These are phyloP conservation scores for Carpinus viminea DNA, from an alignment of 306 rosid genomes.

Conservation along the genomic window DNA sequence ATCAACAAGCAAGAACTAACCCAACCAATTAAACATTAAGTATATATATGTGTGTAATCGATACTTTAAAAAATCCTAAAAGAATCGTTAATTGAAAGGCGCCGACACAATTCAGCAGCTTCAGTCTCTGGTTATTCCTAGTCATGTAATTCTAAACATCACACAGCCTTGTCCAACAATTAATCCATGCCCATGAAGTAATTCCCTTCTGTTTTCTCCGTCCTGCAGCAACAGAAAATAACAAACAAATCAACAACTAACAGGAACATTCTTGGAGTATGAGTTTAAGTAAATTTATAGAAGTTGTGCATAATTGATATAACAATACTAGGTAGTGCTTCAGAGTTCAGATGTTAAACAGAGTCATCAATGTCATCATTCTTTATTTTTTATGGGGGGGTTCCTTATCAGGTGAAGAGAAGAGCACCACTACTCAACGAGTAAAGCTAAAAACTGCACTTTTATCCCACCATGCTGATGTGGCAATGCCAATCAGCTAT, in stretches of 20 bases:
- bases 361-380: too few relatives aligned
- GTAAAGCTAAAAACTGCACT: too few relatives aligned
- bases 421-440: too few relatives aligned
- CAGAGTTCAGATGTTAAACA: not conserved
- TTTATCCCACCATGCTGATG: too few relatives aligned
- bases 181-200: conserved; percentile 17
- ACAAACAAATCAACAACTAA: not conserved
- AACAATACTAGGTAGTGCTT: not conserved
- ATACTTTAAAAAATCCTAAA: not conserved
- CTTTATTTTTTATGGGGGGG: too few relatives aligned
- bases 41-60: not conserved
- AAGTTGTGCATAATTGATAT: not conserved
- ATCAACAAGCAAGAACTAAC: not conserved
- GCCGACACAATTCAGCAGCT: not conserved
- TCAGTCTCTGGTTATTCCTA: conserved; percentile 7
- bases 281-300: too few relatives aligned
- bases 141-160: not conserved
- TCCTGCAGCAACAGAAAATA: conserved; percentile 20
- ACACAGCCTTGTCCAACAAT: conserved; percentile 12
- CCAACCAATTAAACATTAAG: not conserved
- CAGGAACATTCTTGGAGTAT: not conserved
- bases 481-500: too few relatives aligned
- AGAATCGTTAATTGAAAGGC: not conserved
- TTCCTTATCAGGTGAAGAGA: too few relatives aligned
- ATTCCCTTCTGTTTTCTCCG: conserved; percentile 5